Evolutionary conservation across 352 stramenopile species (phyloP), one percentile per base, ranked within the genome.

Genomic region (Globisporangium apiculatum): DNA sequence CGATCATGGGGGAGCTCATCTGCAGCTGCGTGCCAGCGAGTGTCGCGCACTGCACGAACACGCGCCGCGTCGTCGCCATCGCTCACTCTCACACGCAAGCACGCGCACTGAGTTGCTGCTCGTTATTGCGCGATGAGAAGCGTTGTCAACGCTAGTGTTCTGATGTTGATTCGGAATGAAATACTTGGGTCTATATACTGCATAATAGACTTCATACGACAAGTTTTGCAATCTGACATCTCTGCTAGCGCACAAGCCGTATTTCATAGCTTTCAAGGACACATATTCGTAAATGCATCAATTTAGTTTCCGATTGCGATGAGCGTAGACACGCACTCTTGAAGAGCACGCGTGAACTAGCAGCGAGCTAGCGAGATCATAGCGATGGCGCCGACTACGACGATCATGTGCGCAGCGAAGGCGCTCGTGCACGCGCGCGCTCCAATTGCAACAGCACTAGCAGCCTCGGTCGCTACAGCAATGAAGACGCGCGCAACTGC

Each of bases 21-120:
- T 67, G 60, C 59, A 76, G 61, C 58, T 67, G 57, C 31, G 54
- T 49, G 31, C 71, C 71, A 3, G 65, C 53, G 10, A 62, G 55
- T 57, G 61, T 61, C 40, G 73, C 78, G 51, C 76, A 62, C 69
- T 91, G 81, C 58, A 91, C 78, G 69, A 89, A 91, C 53, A 89
- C 76, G 61, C 81, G 81, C 58, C 67, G 67, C 51, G 68, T 79
- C 53, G 76, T 70, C 55, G 76, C 73, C 69, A 78, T 85, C 42
- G 31, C 37, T 43, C 24, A 31, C 24, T 31, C 24, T 31, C 24
- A 31, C 24, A 31, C 24, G 24, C 24, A 31, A 31, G 24, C 24
- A 31, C 8, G 36, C 2, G 35, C 31, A 37, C 6, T 14, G 5
- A 4, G 37, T 18, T 51, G 6, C 48, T 48, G 18, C 48, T 46